Percentiles rank a stretch among this genome's conserved stretches.
Conservation (phyloP, 495 filamentous ascomycete species). For the Tuber microsphaerosporum region DNA sequence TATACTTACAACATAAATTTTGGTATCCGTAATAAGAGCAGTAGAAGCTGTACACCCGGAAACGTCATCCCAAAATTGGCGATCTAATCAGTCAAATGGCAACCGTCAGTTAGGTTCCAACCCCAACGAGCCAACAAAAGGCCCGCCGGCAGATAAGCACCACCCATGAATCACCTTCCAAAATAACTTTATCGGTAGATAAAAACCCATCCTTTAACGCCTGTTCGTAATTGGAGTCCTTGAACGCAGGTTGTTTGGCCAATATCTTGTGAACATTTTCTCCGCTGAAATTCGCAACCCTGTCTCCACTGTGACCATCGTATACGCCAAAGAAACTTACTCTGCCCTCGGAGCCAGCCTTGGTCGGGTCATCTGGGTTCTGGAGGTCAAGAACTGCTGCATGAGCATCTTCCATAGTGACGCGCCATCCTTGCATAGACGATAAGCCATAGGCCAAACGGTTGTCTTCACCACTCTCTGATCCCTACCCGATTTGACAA, state of each 20-base stretch:
- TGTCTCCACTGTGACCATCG: slow-evolving; percentile 94
- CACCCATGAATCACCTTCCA: slow-evolving; percentile 61
- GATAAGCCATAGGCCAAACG: slow-evolving; percentile 86
- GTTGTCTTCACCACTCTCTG: slow-evolving; percentile 84
- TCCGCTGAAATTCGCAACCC: slow-evolving; percentile 86
- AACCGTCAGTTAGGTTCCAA: slow-evolving; percentile 27
- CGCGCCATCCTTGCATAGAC: slow-evolving; percentile 99
- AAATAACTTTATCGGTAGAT: slow-evolving; percentile 88
- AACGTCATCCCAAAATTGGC: slow-evolving; percentile 86
- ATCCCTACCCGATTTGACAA: slow-evolving; percentile 54
- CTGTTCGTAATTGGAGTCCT: slow-evolving; percentile 84
- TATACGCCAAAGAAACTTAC: slow-evolving; percentile 97
- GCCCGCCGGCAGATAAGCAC: background rate
- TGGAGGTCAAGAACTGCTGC: slow-evolving; percentile 81
- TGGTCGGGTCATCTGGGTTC: slow-evolving; percentile 53
- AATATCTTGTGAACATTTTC: slow-evolving; percentile 90
- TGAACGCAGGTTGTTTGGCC: slow-evolving; percentile 86
- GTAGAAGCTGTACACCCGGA: slow-evolving; percentile 95
- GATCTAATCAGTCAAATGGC: slow-evolving; percentile 56
- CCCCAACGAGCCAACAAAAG: slow-evolving; percentile 20
- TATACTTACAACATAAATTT: slow-evolving; percentile 82
- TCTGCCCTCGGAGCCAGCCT: slow-evolving; percentile 60
- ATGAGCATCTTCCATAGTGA: slow-evolving; percentile 98
- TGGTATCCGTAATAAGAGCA: slow-evolving; percentile 75
- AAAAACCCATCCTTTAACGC: slow-evolving; percentile 95